Evolutionary conservation across 106 monocot genomes (phyloP), one percentile per base, ranked within the genome.

Genomic region (Hemerocallis citrina): DNA sequence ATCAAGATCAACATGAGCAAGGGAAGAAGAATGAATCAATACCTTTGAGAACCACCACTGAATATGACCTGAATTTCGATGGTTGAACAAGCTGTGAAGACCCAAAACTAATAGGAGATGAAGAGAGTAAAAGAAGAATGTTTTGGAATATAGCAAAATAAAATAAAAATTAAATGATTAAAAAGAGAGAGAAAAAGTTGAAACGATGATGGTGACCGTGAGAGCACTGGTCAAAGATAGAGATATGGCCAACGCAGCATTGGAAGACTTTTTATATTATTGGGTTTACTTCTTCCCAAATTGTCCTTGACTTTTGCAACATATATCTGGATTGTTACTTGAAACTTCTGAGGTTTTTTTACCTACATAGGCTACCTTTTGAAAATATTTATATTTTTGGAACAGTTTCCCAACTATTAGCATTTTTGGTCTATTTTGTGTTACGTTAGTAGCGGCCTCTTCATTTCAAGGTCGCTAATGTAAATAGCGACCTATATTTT

Each of bases 211-310:
- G 23, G 50, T 1, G 49, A 59, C 60, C 51, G 31, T 7, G 57
- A 57, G 22, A 30, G 65, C 82, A 74, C 40, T 62, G 82, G 82
- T 82, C 82, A 82, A 82, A 82, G 62, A 32, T 30, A 30, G 48
- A 73, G 72, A 65, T 64, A 68, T 65, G 62, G 60, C 55, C 40
- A 48, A 64, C 61, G 66, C 61, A 39, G 64, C 82, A 39, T 43
- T 34, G 40, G 52, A 55, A 47, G 24, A 21, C 43, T 23, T 25
- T 39, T 17, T 45, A 57, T 59, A 36, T 21, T 36, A 32, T 7
- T 35, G 14, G 13, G 12, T 11, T 15, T 0, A 12, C 20, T 10
- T 9, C 2, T 57, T 33, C 24, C 33, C 3, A 31, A 36, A 60
- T 38, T 23, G 23, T 50, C 30, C 46, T 55, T 44, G 0, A n/a